Base-by-base conservation (phyloP, 352 stramenopile species). In the Phytophthora brassicae region DNA sequence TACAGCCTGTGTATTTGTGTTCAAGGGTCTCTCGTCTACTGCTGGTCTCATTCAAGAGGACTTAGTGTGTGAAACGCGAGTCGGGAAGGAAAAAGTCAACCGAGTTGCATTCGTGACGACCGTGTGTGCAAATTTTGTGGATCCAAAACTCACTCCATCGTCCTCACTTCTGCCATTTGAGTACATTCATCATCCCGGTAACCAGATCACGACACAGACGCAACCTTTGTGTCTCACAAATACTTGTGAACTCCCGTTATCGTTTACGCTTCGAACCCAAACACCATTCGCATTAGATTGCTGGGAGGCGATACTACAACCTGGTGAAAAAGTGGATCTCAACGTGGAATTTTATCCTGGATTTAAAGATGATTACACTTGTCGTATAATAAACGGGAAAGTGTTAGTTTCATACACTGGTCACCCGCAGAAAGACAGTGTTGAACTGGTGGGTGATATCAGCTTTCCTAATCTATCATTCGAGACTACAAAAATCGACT, bases 391-490 rank as follows among this genome's bases (percentile, higher is more conserved):
- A 24, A 89, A 97, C 39, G 74, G 83, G 19, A 93, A 92, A 47
- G 77, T 98, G 11, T 52, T 83, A 4, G 76, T 97, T 45, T 58
- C 74, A 6, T 98, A 97, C 70, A 73, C 77, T 4, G 84, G 84
- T 12, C 95, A 98, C 51, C 92, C 95, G 11, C 86, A 98, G 50
- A 90, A 82, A 48, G 95, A 98, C 60, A 83, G 60, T 26, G 74
- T 98, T 13, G 77, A 94, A 2, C 64, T 98, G 3, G 45, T 92
- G 7, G 95, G 86, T 1, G 88, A 98, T 39, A 97, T 98, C 39
- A 94, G 90, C 49, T 98, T 97, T 46, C 95, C 95, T 1, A 98
- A 98, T 51, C 72, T 98, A 5, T 64, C 88, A 41, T 98, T 98
- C 49, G 92, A 98, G 60, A 90, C 60, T 24, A 81, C 74, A 12